These are phyloP conservation scores for Fragaria vesca DNA, from an alignment of 306 rosid species.

Conservation along the genomic window DNA sequence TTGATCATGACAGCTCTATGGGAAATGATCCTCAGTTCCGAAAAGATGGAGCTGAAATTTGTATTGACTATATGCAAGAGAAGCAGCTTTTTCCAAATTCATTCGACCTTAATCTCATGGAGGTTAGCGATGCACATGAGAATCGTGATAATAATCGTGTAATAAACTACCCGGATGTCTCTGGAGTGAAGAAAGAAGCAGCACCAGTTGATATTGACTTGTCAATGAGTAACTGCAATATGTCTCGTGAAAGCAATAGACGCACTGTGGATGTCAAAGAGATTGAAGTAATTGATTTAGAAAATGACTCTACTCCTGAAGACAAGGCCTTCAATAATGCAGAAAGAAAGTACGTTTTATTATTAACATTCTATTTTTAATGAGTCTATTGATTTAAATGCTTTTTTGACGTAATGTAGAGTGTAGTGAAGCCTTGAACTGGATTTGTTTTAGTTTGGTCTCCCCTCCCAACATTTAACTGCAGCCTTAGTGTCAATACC, in stretches of 20 bases:
- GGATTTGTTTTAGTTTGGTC: background rate
- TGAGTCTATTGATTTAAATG: conserved; percentile 15
- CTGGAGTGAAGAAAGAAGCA: conserved; percentile 54
- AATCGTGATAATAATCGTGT: conserved; percentile 53
- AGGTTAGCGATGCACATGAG: conserved; percentile 72
- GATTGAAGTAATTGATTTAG: conserved; percentile 95
- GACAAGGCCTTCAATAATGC: conserved; percentile 48
- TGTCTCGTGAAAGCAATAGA: conserved; percentile 50
- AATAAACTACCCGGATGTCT: conserved; percentile 44
- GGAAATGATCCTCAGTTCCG: conserved; percentile 41
- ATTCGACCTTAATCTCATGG: conserved; percentile 92
- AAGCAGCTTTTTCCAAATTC: conserved; percentile 66
- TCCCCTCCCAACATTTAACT: background rate
- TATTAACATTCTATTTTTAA: background rate
- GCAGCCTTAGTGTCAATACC: conserved; percentile 10
- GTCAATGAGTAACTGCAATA: conserved; percentile 56
- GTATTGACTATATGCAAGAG: conserved; percentile 56
- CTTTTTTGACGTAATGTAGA: background rate
- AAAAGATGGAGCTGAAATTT: conserved; percentile 44
- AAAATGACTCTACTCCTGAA: conserved; percentile 57
- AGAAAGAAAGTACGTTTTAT: conserved; percentile 64
- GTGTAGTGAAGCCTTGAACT: background rate
- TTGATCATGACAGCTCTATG: conserved; percentile 46
- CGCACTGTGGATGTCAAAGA: conserved; percentile 50
- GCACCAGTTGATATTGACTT: conserved; percentile 62